phyloP scores from a whole-genome alignment of 192 early-diverging fungal species.

The Umbelopsis sp. region DNA sequence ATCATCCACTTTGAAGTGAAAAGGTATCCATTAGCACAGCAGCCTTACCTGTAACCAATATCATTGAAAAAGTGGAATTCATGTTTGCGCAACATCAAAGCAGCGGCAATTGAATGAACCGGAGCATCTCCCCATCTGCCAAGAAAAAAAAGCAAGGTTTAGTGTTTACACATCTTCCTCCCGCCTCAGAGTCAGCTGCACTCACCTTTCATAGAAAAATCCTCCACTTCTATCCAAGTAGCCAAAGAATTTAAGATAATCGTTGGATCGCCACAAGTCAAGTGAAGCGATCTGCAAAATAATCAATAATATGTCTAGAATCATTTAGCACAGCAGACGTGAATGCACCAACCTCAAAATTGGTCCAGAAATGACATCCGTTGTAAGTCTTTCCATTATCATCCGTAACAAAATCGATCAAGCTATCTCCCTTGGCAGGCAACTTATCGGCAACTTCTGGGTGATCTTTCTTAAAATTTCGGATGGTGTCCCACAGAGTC shows the following conservation, averaged over 20 bases:
- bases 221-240: slow-evolving; percentile 76
- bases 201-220: slow-evolving; percentile 80
- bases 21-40: too few species aligned
- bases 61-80: slow-evolving; percentile 78
- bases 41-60: slow-evolving; percentile 60
- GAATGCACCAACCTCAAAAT: slow-evolving; percentile 74
- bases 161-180: not conserved
- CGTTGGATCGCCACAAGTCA: slow-evolving; percentile 66
- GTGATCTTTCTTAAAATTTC: slow-evolving; percentile 51
- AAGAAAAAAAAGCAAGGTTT: slow-evolving; percentile 21
- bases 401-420: slow-evolving; percentile 57
- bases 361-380: slow-evolving; percentile 87
- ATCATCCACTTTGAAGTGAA: too few species aligned
- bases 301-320: not conserved
- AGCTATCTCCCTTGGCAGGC: slow-evolving; percentile 41
- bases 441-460: slow-evolving; percentile 44
- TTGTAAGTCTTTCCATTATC: slow-evolving; percentile 67
- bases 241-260: slow-evolving; percentile 71
- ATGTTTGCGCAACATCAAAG: slow-evolving; percentile 57
- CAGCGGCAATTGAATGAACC: slow-evolving; percentile 69
- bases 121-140: slow-evolving; percentile 77
- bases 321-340: not conserved
- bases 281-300: slow-evolving; percentile 38
- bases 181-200: not conserved
- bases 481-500: slow-evolving; percentile 70